Conservation (phyloP, 805 yeast species). For the Nakazawaea peltata region DNA sequence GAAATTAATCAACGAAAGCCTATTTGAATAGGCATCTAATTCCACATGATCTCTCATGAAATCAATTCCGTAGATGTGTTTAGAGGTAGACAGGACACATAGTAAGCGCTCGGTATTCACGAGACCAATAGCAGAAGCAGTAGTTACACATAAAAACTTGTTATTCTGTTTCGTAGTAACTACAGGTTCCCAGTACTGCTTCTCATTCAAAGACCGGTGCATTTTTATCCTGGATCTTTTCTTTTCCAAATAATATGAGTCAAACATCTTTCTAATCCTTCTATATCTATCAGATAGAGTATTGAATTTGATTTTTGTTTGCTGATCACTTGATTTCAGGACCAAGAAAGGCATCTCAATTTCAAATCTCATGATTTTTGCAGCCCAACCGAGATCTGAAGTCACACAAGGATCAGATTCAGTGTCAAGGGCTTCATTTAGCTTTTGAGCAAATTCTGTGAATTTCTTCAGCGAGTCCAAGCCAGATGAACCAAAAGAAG, state of each 20-base stretch:
- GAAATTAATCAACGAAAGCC: conserved; percentile 21
- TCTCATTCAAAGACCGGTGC: conserved; percentile 19
- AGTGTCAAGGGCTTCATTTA: conserved; percentile 32
- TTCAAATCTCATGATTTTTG: too few species aligned
- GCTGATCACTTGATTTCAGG: conserved; percentile 13
- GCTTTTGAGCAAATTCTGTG: too few species aligned
- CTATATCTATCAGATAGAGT: conserved; percentile 20
- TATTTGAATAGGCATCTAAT: conserved; percentile 22
- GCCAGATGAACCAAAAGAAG: too few species aligned
- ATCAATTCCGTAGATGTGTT: conserved; percentile 28
- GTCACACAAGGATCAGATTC: conserved; percentile 30
- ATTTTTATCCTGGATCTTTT: conserved; percentile 16
- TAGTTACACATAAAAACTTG: conserved; percentile 32
- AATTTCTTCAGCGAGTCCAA: too few species aligned
- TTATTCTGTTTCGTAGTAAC: conserved; percentile 17
- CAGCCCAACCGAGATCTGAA: conserved; percentile 31
- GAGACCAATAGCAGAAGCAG: conserved; percentile 34
- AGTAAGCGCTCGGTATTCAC: conserved; percentile 36
- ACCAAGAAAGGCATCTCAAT: conserved; percentile 20
- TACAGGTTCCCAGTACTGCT: conserved; percentile 20
- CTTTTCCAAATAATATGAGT: conserved; percentile 17
- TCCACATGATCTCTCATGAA: too few species aligned
- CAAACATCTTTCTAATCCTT: conserved; percentile 20
- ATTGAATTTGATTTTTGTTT: conserved; percentile 7
- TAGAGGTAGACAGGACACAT: conserved; percentile 36